Evolutionary conservation across 2,329 filamentous ascomycete genomes (phyloP), one percentile per base, ranked within the genome.

Genomic region (Mariannaea sp.): DNA sequence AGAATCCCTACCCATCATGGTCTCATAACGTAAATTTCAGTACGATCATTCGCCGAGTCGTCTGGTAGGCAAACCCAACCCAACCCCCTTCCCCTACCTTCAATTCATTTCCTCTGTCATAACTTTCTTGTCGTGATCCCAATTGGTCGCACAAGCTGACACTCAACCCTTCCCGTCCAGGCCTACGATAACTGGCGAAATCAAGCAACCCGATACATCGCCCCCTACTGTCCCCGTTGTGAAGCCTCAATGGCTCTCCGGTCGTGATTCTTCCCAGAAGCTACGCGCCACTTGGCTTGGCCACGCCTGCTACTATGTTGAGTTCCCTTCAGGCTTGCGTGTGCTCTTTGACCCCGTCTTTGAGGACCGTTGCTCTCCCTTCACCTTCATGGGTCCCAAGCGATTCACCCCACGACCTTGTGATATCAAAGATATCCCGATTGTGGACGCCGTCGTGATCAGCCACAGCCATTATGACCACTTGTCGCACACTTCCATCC

Each of bases 331-430:
- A 12, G 93, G 93, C 1, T 78, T 97, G 47, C 86, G 93, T 49
- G 90, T 96, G 3, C 82, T 97, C 3, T 97, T 96, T 70, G 93
- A 97, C 67, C 93, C 93, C 1, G 92, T 97, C 27, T 96, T 97
- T 61, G 90, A 93, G 69, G 85, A 91, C 58, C 85, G 90, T 64
- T 97, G 93, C 74, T 86, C 87, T 24, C 93, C 93, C 0, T 78
- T 93, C 61, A 79, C 78, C 30, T 85, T 85, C 60, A 66, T 89
- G 50, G 85, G 85, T 0, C 88, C 92, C 2, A 89, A 89, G 73
- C 81, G 93, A 43, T 96, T 84, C 73, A 96, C 92, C 0, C 79
- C 85, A 17, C 79, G 80, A 52, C 90, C 93, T 0, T 96, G 92
- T 71, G 73, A 86, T 49, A 82, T 96, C 57, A 79, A 82, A 44